Base-by-base conservation (phyloP, 1,139 yeast species). In the Nakaseomyces delphensis region DNA sequence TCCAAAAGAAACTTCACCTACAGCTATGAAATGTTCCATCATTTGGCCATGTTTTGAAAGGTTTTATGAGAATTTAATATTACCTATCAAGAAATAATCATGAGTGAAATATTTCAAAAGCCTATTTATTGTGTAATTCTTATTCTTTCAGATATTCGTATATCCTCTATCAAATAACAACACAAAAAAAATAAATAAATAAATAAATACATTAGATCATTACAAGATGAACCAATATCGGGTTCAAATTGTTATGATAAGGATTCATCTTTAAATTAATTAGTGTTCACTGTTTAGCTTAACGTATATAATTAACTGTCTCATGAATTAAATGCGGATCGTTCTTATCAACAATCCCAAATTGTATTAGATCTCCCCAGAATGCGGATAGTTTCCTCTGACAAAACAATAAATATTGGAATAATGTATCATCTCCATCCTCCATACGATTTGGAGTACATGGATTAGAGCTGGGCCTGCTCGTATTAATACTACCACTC, bases 391-490 rank as follows among this genome's bases (percentile, higher is more conserved):
- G 70, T 63, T 89, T 87, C 52, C 86, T 86, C 43, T 74, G 71
- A 4, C 93, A 68, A 63, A 87, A 91, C 44, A 73, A 71, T 48
- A 84, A 62, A 60, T 86, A 85, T 57, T 86, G 85, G 59, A 91
- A 91, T 40, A 75, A 74, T 10, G 27, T 20, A 7, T 62, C 71
- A 33, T 65, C 73, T 4, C 46, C 58, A 2, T 36, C 45, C 10
- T 47, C 53, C 14, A 36, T 23, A 3, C 18, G 27, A 5, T 4
- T 11, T 8, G 37, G 37, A 15, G 45, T 45, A 15, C 41, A 38
- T 15, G 19, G 18, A 18, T 28, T 27, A n/a, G 40, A 27, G 3
- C 16, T 4, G 14, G 13, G 18, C 9, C 23, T 20, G 14, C 27
- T 20, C 8, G 30, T 3, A n/a, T 33, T 20, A 11, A 38, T 27